Percentiles rank a stretch among this genome's conserved stretches.
Conservation (phyloP, 179 eudicot genomes). For the Carnegiea gigantea region DNA sequence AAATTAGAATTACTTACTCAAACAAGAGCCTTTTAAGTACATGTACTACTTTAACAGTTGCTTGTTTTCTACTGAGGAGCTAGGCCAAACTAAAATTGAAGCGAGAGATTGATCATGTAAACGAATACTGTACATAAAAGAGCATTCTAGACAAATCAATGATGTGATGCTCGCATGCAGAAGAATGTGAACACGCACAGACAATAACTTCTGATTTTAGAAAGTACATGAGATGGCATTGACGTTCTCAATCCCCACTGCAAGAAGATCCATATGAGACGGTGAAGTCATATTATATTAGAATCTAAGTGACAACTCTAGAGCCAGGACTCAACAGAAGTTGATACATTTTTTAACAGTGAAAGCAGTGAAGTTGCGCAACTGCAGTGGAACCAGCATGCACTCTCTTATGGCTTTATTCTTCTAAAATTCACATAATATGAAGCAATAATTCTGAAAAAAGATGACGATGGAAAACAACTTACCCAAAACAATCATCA, state of each 20-base stretch:
- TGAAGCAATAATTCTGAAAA: not conserved
- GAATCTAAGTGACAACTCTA: not conserved
- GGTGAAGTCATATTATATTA: not conserved
- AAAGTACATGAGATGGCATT: not conserved
- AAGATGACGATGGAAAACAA: constrained; percentile 9
- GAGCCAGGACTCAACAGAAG: not conserved
- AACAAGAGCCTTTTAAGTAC: too few species aligned
- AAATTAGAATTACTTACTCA: too few species aligned
- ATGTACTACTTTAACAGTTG: too few species aligned
- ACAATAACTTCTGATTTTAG: not conserved
- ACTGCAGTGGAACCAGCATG: not conserved
- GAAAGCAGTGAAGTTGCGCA: too few species aligned
- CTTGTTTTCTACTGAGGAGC: too few species aligned
- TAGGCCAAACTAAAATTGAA: too few species aligned
- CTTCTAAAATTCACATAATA: not conserved
- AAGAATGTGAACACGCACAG: not conserved
- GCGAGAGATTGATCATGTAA: too few species aligned
- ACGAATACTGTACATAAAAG: too few species aligned
- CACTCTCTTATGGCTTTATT: not conserved
- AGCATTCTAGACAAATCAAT: not conserved
- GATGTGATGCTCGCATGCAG: not conserved
- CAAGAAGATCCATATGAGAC: not conserved
- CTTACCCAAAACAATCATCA: constrained; percentile 93
- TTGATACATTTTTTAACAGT: too few species aligned
- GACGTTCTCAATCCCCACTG: not conserved